A percentile compares a stretch with the other conserved stretches of the same genome.
phyloP scores from a whole-genome alignment of 2,329 filamentous ascomycete genomes.

The Davidsoniella eucalypti region DNA sequence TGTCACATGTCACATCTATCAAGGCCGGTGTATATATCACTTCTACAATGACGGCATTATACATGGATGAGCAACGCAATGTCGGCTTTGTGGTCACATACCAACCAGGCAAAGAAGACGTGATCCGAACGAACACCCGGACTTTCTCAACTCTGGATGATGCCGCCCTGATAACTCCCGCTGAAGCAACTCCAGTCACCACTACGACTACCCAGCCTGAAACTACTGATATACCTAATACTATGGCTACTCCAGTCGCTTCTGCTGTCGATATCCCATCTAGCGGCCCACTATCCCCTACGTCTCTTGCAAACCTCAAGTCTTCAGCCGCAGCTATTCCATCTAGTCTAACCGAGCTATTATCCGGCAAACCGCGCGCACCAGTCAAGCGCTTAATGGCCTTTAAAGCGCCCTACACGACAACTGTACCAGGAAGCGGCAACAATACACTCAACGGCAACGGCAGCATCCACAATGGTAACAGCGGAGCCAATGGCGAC shows the following conservation, averaged over 20 bases:
- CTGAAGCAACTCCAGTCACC: background rate
- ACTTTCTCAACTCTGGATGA: conserved; percentile 41
- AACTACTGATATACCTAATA: background rate
- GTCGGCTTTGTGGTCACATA: conserved; percentile 73
- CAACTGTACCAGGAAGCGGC: conserved; percentile 38
- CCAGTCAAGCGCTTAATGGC: conserved; percentile 28
- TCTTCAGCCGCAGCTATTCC: conserved; percentile 16
- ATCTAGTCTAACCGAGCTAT: conserved; percentile 25
- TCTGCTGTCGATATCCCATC: background rate
- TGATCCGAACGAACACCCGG: conserved; percentile 70
- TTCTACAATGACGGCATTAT: conserved; percentile 60
- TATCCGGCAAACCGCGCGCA: conserved; percentile 23
- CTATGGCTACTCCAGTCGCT: background rate
- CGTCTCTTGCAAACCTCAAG: background rate
- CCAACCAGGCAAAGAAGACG: conserved; percentile 50
- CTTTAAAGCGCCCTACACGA: conserved; percentile 37
- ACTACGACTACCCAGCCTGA: background rate
- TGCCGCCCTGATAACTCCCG: background rate
- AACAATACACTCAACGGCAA: conserved; percentile 18
- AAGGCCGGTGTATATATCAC: conserved; percentile 80
- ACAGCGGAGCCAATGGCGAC: conserved; percentile 23
- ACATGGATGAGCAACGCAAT: conserved; percentile 64
- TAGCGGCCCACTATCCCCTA: background rate
- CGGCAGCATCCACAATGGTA: conserved; percentile 19
- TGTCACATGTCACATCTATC: conserved; percentile 56